Evolutionary conservation across 2,329 filamentous ascomycete genomes (phyloP), one percentile per base, ranked within the genome.

Genomic region (Colletotrichum sublineola): DNA sequence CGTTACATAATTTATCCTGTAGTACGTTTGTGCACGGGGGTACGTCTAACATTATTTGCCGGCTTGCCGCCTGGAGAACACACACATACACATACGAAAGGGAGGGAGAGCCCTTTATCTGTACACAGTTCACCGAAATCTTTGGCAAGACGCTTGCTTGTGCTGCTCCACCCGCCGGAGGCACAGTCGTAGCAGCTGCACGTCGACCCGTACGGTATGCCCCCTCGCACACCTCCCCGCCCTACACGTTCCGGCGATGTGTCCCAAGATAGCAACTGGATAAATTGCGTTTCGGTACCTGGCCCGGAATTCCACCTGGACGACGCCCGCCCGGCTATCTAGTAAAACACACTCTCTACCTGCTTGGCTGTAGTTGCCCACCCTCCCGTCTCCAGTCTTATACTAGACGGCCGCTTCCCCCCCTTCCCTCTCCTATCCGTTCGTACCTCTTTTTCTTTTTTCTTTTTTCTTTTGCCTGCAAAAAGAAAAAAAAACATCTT

Each of bases 221-320:
- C 29, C 62, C 36, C 46, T 33, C n/a, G 46, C 44, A 60, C 52
- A 53, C 38, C 60, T 64, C 38, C 63, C 44, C 46, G 66, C 58
- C 46, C 60, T 60, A 72, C 69, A 69, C 38, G 57, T 60, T 64
- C 69, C 46, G 36, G 58, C 60, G 66, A 64, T 44, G 38, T 36
- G 44, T 63, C 68, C 68, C 68, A 58, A 50, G 56, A 64, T 60
- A 72, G 66, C 31, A 69, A 42, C 60, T 55, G 52, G 60, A 33
- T 69, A 69, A 72, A 55, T 72, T 72, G 38, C 53, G 44, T 60
- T 52, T 72, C 69, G 69, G 69, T 64, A 69, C 18, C 60, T 69
- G 60, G 24, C 46, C 60, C 69, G 69, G 58, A 64, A 69, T 24
- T 69, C 38, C 50, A 55, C 29, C 56, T 46, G 53, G 7, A 18